phyloP scores from a whole-genome alignment of 1,139 yeast species.

The Torulaspora globosa region DNA sequence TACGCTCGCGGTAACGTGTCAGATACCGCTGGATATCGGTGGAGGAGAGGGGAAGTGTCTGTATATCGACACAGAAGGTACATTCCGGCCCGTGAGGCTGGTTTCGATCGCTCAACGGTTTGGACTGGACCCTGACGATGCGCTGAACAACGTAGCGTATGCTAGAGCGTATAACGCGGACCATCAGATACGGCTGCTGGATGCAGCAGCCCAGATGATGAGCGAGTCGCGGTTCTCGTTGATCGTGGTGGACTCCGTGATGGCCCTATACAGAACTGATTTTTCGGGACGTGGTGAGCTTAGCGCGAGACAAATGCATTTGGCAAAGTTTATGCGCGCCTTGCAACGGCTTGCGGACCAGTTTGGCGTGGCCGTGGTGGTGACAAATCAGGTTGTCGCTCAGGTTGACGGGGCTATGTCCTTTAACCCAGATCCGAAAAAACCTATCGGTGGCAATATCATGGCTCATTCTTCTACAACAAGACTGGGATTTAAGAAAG shows the following conservation, averaged over 20 bases:
- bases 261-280: slow-evolving; percentile 95
- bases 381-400: slow-evolving; percentile 96
- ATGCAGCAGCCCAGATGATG: slow-evolving; percentile 96
- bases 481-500: slow-evolving; percentile 81
- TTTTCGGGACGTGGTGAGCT: slow-evolving; percentile 95
- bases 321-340: slow-evolving; percentile 88
- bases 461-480: slow-evolving; percentile 97
- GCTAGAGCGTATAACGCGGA: slow-evolving; percentile 97
- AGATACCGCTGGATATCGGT: slow-evolving; percentile 93
- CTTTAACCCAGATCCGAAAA: slow-evolving; percentile 96
- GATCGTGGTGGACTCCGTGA: slow-evolving; percentile 88
- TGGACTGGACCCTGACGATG: slow-evolving; percentile 91
- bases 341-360: slow-evolving; percentile 94
- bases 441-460: slow-evolving; percentile 98
- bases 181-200: slow-evolving; percentile 81
- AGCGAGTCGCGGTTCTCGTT: slow-evolving; percentile 79
- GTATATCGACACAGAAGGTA: slow-evolving; percentile 95
- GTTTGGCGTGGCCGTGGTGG: slow-evolving; percentile 97
- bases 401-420: slow-evolving; percentile 90
- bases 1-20: slow-evolving; percentile 95
- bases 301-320: slow-evolving; percentile 90
- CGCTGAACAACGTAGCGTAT: slow-evolving; percentile 92
- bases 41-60: slow-evolving; percentile 99
- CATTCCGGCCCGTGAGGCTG: slow-evolving; percentile 87
- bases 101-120: slow-evolving; percentile 88